phyloP scores from a whole-genome alignment of 1,284 basidiomycete genomes.

The Ceratobasidium sp. region DNA sequence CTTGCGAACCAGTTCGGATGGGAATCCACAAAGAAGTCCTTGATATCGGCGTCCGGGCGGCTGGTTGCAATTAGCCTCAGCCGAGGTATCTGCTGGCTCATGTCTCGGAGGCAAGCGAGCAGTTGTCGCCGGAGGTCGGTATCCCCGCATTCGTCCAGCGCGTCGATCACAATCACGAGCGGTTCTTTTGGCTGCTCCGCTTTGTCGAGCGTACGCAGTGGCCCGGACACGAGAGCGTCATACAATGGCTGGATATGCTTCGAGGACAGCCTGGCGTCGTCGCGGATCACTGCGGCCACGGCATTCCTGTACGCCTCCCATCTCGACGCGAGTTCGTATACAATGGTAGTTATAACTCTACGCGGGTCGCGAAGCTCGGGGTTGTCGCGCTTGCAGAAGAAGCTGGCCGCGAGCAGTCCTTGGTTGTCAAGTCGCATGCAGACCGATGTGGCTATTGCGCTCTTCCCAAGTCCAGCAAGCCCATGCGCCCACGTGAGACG shows the following conservation, averaged over 20 bases:
- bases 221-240: background rate
- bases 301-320: conserved; percentile 1
- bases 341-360: background rate
- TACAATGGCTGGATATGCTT: background rate
- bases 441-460: background rate
- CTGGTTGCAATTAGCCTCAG: conserved; percentile 44
- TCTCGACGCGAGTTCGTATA: background rate
- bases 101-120: background rate
- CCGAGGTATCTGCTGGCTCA: background rate
- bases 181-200: background rate
- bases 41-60: conserved; percentile 22
- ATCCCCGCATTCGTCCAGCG: conserved; percentile 35
- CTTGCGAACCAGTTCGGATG: background rate
- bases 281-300: background rate
- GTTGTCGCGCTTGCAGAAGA: conserved; percentile 39
- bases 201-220: background rate
- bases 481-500: conserved; percentile 18
- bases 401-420: background rate
- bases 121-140: background rate
- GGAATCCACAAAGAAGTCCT: background rate
- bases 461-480: conserved; percentile 33
- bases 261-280: background rate
- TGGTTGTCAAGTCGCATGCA: background rate
- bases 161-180: conserved; percentile 37
- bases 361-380: background rate